Conservation (phyloP, 768 basidiomycete genomes). For the Phaffia tasmanica region DNA sequence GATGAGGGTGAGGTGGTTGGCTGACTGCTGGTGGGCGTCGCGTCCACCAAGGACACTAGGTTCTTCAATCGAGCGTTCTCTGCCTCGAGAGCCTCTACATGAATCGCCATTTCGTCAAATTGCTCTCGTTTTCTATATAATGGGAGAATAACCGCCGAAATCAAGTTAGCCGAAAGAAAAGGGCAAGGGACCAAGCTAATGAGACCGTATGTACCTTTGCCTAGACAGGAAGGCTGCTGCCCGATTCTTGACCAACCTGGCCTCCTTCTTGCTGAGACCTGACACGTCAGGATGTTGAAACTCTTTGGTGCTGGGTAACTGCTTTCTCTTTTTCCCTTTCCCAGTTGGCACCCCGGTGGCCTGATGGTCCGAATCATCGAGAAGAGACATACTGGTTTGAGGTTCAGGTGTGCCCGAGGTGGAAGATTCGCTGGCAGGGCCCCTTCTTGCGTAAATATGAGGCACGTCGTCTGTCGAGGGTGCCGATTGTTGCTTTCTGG, state of each 20-base stretch:
- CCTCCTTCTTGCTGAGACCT: constrained; percentile 80
- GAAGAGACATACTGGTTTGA: neutral
- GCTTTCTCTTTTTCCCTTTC: constrained; percentile 25
- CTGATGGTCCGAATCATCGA: constrained; percentile 1
- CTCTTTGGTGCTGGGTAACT: constrained; percentile 19
- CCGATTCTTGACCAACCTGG: constrained; percentile 80
- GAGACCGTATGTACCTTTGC: constrained; percentile 44
- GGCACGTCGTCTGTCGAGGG: neutral
- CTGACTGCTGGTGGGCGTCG: neutral
- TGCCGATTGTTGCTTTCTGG: constrained; percentile 13
- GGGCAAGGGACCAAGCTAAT: neutral
- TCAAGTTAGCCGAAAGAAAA: neutral
- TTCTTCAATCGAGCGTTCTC: constrained; percentile 12
- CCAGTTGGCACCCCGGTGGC: constrained; percentile 3
- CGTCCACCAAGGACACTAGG: neutral
- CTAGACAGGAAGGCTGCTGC: constrained; percentile 83
- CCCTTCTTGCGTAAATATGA: too few relatives aligned
- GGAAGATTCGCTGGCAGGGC: neutral
- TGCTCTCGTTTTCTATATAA: constrained; percentile 62
- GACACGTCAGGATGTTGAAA: constrained; percentile 80
- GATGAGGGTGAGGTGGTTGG: neutral
- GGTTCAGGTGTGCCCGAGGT: constrained; percentile 6
- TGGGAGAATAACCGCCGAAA: neutral
- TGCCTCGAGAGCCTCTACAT: constrained; percentile 35
- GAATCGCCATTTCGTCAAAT: constrained; percentile 84